Evolutionary conservation across 208 protist species (phyloP).

Genomic region (Porcisia deanei): DNA sequence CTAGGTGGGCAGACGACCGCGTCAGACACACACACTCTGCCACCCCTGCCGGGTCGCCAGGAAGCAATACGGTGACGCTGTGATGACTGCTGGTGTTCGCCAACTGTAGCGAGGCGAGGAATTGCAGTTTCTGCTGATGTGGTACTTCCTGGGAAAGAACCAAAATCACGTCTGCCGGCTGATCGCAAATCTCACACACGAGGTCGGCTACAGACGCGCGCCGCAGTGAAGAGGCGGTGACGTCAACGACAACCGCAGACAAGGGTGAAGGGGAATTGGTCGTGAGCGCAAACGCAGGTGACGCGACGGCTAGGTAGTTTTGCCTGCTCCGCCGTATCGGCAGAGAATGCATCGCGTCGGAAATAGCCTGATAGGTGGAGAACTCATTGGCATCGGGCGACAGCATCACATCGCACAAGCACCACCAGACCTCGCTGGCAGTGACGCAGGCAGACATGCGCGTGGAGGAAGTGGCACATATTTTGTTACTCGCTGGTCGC

Average conservation of each 20-base stretch:
- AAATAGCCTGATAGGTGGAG: not conserved
- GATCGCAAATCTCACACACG: slow-evolving; percentile 23
- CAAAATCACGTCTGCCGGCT: slow-evolving; percentile 32
- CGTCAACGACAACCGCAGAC: slow-evolving; percentile 15
- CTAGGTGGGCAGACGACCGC: slow-evolving; percentile 15
- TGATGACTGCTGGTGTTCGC: slow-evolving; percentile 23
- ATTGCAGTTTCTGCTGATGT: slow-evolving; percentile 21
- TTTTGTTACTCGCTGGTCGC: not conserved
- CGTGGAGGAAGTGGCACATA: not conserved
- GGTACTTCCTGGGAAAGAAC: slow-evolving; percentile 6
- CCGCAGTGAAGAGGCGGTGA: slow-evolving; percentile 15
- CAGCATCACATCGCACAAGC: slow-evolving; percentile 16
- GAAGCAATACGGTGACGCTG: slow-evolving; percentile 25
- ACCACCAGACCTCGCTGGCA: slow-evolving; percentile 19
- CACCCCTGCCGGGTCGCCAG: slow-evolving; percentile 16
- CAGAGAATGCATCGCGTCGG: not conserved
- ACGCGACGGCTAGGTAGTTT: not conserved
- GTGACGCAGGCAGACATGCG: slow-evolving; percentile 19
- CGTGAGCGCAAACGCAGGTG: not conserved
- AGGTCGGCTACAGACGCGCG: slow-evolving; percentile 24
- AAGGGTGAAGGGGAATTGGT: not conserved
- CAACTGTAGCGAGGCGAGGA: slow-evolving; percentile 33
- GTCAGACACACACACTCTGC: slow-evolving; percentile 31
- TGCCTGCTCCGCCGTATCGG: slow-evolving; percentile 19
- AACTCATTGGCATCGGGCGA: not conserved